Percentiles rank a stretch among this genome's conserved stretches.
Conservation (phyloP, 371 early-diverging fungal species). For the Rhizopus delemar region DNA sequence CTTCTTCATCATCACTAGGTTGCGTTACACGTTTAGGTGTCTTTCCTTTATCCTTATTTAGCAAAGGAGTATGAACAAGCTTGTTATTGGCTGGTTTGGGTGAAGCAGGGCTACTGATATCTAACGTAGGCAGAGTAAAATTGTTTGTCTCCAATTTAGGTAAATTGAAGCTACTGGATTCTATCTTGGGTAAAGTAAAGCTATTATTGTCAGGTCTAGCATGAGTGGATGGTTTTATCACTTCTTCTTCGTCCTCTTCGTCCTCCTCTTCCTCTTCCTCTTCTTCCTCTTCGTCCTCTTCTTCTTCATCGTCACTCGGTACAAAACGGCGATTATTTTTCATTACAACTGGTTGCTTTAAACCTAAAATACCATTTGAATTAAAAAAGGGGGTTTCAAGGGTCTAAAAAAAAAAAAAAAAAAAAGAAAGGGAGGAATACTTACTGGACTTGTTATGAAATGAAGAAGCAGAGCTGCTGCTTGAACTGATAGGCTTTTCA, state of each 20-base stretch:
- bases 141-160: background rate
- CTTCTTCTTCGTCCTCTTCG: slow-evolving; percentile 2
- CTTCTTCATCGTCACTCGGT: slow-evolving; percentile 42
- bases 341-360: background rate
- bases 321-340: slow-evolving; percentile 21
- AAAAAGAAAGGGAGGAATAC: background rate
- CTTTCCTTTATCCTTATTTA: slow-evolving; percentile 18
- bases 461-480: background rate
- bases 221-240: background rate
- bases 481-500: slow-evolving; percentile 6
- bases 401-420: too few relatives aligned
- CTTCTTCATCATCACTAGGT: slow-evolving; percentile 27
- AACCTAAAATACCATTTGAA: too few relatives aligned
- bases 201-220: background rate
- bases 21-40: slow-evolving; percentile 11
- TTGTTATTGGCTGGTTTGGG: background rate
- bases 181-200: too few relatives aligned
- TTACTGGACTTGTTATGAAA: background rate
- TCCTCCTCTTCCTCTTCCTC: slow-evolving; percentile 10
- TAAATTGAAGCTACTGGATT: background rate
- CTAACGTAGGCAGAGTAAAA: background rate
- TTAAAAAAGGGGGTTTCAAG: background rate
- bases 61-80: background rate
- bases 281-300: slow-evolving; percentile 17
- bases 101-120: background rate